These are phyloP conservation scores for Kwoniella pini DNA, from an alignment of 768 basidiomycete species.

Conservation along the genomic window DNA sequence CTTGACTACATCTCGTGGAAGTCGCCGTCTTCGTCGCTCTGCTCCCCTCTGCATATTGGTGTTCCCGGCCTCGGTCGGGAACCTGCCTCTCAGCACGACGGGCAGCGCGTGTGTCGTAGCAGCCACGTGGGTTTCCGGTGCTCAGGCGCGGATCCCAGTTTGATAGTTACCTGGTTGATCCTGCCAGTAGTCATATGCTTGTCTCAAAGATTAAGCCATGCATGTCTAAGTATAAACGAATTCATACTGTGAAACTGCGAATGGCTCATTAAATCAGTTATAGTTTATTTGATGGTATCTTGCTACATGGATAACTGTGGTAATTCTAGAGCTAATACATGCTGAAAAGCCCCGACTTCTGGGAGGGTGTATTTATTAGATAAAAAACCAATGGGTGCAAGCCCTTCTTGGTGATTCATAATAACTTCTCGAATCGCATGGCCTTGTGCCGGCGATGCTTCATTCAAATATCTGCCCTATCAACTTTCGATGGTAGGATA, in stretches of 20 bases:
- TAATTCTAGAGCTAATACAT: conserved; percentile 77
- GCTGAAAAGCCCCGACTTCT: conserved; percentile 70
- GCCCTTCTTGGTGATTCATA: conserved; percentile 67
- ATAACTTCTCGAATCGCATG: conserved; percentile 73
- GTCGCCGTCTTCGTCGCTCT: too few species aligned
- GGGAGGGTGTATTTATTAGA: conserved; percentile 71
- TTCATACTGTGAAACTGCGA: conserved; percentile 76
- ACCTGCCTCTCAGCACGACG: too few species aligned
- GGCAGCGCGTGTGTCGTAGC: not conserved
- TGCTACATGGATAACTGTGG: conserved; percentile 78
- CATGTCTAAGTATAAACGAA: conserved; percentile 75
- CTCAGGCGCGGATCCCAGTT: conserved; percentile 18
- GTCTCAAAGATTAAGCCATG: conserved; percentile 82
- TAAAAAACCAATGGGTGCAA: conserved; percentile 62
- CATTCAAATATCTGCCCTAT: conserved; percentile 72
- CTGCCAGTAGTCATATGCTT: conserved; percentile 83
- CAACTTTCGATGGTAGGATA: conserved; percentile 75
- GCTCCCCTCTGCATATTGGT: too few species aligned
- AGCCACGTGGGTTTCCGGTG: conserved; percentile 46
- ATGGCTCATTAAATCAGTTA: conserved; percentile 83
- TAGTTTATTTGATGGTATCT: conserved; percentile 76
- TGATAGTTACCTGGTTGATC: conserved; percentile 80
- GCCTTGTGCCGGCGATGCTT: conserved; percentile 72
- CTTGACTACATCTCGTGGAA: too few species aligned
- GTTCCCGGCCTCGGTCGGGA: not conserved